A percentile compares a stretch with the other conserved stretches of the same genome.
Evolutionary conservation across 140 eudicot species (phyloP).

Genomic region (Stevia rebaudiana): DNA sequence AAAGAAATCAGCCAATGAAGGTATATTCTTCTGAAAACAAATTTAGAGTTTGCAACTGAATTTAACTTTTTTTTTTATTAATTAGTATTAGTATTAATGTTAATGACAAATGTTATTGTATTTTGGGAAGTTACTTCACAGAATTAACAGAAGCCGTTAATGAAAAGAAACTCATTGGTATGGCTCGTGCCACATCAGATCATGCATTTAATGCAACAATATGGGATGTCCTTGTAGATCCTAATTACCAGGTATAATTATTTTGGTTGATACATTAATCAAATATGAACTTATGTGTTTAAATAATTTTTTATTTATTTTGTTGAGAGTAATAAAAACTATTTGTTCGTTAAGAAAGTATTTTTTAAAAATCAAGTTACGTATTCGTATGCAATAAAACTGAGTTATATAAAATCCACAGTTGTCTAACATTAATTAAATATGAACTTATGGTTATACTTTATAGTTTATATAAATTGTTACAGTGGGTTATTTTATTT

Average conservation of each 20-base stretch:
- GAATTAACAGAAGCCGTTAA: slow-evolving; percentile 64
- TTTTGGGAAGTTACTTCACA: slow-evolving; percentile 79
- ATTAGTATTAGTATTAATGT: too few relatives aligned
- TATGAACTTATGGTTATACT: background rate
- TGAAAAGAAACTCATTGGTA: slow-evolving; percentile 78
- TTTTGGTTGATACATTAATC: background rate
- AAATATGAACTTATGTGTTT: background rate
- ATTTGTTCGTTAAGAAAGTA: too few relatives aligned
- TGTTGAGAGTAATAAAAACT: too few relatives aligned
- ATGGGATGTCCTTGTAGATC: slow-evolving; percentile 99
- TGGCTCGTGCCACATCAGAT: slow-evolving; percentile 99
- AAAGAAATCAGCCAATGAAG: slow-evolving; percentile 56
- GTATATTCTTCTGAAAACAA: slow-evolving; percentile 35
- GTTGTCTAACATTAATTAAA: background rate
- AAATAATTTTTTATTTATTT: background rate
- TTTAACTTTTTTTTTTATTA: slow-evolving; percentile 6
- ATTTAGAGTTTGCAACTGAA: slow-evolving; percentile 1
- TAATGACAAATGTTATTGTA: slow-evolving; percentile 52
- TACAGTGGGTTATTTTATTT: background rate
- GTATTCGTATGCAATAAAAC: background rate
- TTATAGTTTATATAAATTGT: background rate
- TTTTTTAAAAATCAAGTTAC: background rate
- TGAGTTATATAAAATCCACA: background rate
- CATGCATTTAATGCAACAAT: slow-evolving; percentile 98
- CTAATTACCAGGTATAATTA: slow-evolving; percentile 78